Evolutionary conservation across 208 protist species (phyloP), one percentile per base, ranked within the genome.

Genomic region (Trypanosoma conorhini): DNA sequence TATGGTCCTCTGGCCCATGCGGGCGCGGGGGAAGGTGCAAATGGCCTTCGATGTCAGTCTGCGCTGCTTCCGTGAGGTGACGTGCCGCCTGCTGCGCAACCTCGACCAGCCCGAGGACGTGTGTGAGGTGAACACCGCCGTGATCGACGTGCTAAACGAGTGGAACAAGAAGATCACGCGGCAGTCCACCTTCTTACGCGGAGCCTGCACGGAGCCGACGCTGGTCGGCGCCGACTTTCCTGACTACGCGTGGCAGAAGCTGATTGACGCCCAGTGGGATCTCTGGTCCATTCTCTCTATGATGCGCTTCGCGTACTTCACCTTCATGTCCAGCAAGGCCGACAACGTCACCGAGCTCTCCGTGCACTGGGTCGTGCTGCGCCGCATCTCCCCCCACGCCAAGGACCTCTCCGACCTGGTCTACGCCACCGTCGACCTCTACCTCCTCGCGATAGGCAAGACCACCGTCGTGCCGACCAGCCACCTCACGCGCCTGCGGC

Each of bases 301-400:
- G 87, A 94, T 96, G 91, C 76, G 86, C 21, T 93, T 85, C 60
- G 91, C 91, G 35, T 96, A 94, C 71, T 76, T 80, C 55, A 87
- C 79, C 30, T 96, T 96, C 73, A 94, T 94, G 89, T 88, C 88
- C 48, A 93, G 86, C 59, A 74, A 85, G 50, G 81, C 82, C 21
- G 85, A 86, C 77, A 35, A 75, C 26, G 65, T 52, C 42, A 79
- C 76, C 22, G 86, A 86, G 54, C 60, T 94, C 28, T 92, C 85
- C 31, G 87, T 96, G 44, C 91, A 96, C 79, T 96, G 91, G 91
- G 91, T 96, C 31, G 86, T 94, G 61, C 79, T 96, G 52, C 86
- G 92, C 38, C 91, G 89, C 70, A 96, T 96, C 62, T 81, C 88
- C 21, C 86, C 87, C 3, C 76, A 90, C 72, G 84, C 88, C 15